Evolutionary conservation across 2,329 filamentous ascomycete species (phyloP).

Genomic region (Gnomoniopsis sp.): DNA sequence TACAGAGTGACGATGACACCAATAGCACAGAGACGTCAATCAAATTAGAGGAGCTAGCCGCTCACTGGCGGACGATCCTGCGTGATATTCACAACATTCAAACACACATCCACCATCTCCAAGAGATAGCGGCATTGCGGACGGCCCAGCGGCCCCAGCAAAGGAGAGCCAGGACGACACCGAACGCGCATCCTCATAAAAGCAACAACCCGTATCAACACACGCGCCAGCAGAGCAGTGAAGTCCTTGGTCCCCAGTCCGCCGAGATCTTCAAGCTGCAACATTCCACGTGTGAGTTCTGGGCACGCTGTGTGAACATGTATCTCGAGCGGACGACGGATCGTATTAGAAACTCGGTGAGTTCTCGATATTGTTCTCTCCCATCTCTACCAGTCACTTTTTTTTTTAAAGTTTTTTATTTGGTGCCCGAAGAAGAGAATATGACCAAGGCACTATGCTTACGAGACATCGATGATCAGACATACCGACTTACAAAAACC

Average conservation of each 20-base stretch:
- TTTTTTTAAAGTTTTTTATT: too few species aligned
- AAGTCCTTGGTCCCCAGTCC: conserved; percentile 15
- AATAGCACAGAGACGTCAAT: conserved; percentile 13
- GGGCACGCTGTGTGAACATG: conserved; percentile 16
- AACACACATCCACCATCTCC: conserved; percentile 13
- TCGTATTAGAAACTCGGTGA: conserved; percentile 13
- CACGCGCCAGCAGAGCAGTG: conserved; percentile 17
- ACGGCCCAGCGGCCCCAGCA: not conserved
- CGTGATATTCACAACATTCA: conserved; percentile 7
- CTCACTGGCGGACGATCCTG: conserved; percentile 15
- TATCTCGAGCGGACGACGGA: conserved; percentile 15
- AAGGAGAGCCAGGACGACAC: not conserved
- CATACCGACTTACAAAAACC: conserved; percentile 16
- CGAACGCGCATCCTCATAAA: not conserved
- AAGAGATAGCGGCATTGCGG: conserved; percentile 5
- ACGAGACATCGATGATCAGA: not conserved
- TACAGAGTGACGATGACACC: conserved; percentile 12
- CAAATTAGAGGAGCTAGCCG: conserved; percentile 12
- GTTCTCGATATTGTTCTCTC: not conserved
- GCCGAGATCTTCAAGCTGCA: conserved; percentile 17
- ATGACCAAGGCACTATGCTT: too few species aligned
- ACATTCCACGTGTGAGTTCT: conserved; percentile 17
- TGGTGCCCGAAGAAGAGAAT: too few species aligned
- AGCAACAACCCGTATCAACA: conserved; percentile 2
- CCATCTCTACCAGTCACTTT: too few species aligned